phyloP scores from a whole-genome alignment of 1,284 basidiomycete genomes.

The Bondarzewia mesenterica region DNA sequence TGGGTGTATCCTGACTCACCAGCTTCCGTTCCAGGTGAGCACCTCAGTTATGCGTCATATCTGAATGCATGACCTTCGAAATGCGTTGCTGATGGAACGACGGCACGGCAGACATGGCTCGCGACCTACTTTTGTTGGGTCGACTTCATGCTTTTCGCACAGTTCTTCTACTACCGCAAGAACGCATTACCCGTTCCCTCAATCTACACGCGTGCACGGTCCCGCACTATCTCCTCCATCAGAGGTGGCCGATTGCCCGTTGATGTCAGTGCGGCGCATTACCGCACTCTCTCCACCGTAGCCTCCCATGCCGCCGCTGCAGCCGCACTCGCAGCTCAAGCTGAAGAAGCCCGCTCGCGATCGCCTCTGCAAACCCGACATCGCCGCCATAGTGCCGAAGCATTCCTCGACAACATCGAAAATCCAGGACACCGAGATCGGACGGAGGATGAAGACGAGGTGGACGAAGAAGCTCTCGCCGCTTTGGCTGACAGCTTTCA shows the following conservation, averaged over 20 bases:
- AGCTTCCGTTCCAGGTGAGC: slow-evolving; percentile 88
- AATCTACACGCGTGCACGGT: slow-evolving; percentile 30
- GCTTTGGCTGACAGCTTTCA: slow-evolving; percentile 62
- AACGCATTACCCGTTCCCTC: slow-evolving; percentile 24
- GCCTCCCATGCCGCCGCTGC: slow-evolving; percentile 62
- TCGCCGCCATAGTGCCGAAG: slow-evolving; percentile 16
- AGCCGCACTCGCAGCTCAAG: slow-evolving; percentile 55
- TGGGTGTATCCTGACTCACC: slow-evolving; percentile 84
- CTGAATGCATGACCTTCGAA: slow-evolving; percentile 8
- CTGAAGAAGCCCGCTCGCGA: slow-evolving; percentile 28
- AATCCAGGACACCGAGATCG: slow-evolving; percentile 11
- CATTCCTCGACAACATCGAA: slow-evolving; percentile 12
- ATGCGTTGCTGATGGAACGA: slow-evolving; percentile 1
- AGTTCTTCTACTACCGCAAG: slow-evolving; percentile 70
- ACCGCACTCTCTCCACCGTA: slow-evolving; percentile 58
- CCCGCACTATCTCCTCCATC: slow-evolving; percentile 33
- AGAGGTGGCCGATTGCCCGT: slow-evolving; percentile 33
- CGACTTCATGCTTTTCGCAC: slow-evolving; percentile 64
- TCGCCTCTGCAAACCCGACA: slow-evolving; percentile 17
- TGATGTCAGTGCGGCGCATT: slow-evolving; percentile 46
- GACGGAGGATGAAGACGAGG: slow-evolving; percentile 40
- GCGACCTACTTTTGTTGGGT: slow-evolving; percentile 83
- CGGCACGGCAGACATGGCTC: slow-evolving; percentile 64
- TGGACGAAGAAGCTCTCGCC: slow-evolving; percentile 41
- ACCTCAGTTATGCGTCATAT: slow-evolving; percentile 2